Evolutionary conservation across 441 rosid species (phyloP).

Genomic region (Syzygium malaccense): DNA sequence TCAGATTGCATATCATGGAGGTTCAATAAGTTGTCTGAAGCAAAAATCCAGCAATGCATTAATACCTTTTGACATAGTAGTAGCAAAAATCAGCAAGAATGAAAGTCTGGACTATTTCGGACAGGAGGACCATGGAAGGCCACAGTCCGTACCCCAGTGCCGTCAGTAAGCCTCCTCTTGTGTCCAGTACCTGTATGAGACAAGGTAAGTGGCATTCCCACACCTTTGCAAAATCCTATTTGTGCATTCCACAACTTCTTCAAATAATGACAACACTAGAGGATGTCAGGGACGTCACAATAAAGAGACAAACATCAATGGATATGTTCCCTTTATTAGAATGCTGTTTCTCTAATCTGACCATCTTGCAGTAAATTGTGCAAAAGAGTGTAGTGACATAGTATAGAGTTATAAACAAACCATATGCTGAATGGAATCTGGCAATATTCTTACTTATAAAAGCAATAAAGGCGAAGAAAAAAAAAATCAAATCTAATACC

Average conservation of each 20-base stretch:
- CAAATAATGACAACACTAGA: background rate
- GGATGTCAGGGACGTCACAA: background rate
- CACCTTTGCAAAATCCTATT: background rate
- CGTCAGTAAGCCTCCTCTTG: constrained; percentile 39
- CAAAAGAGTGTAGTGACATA: background rate
- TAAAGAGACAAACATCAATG: background rate
- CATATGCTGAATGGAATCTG: background rate
- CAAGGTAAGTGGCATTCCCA: background rate
- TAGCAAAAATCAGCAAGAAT: constrained; percentile 63
- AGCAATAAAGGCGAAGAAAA: background rate
- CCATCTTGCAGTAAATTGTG: background rate
- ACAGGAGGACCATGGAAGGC: constrained; percentile 61
- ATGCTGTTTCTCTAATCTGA: background rate
- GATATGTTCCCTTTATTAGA: background rate
- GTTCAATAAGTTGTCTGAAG: background rate
- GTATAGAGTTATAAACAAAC: background rate
- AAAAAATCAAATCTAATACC: background rate
- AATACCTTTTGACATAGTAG: constrained; percentile 56
- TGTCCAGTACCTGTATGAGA: constrained; percentile 38
- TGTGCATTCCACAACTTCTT: background rate
- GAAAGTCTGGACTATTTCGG: constrained; percentile 55
- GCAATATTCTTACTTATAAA: background rate
- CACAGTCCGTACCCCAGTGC: constrained; percentile 63
- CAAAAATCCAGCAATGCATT: background rate
- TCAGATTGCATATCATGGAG: background rate